Conservation (phyloP, 371 early-diverging fungal genomes). For the Mucor mucedo region DNA sequence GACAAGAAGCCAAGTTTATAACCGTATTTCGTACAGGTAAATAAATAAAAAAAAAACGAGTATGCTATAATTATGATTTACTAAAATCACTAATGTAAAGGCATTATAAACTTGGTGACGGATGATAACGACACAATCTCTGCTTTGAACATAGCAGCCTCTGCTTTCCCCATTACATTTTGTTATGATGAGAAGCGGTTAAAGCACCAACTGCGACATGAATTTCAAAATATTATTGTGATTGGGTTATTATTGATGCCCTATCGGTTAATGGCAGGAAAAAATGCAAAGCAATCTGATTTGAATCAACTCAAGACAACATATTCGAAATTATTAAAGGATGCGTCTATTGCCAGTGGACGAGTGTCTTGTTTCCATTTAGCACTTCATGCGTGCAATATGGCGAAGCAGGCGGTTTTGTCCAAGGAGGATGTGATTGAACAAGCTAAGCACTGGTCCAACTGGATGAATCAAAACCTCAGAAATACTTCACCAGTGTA, state of each 20-base stretch:
- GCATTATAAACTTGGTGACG: constrained; percentile 28
- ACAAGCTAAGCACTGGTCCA: constrained; percentile 34
- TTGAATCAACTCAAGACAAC: constrained; percentile 46
- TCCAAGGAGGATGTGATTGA: constrained; percentile 7
- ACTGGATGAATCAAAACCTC: constrained; percentile 39
- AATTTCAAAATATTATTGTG: constrained; percentile 76
- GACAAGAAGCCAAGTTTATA: constrained; percentile 26
- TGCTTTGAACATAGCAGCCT: constrained; percentile 6
- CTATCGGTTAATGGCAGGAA: constrained; percentile 61
- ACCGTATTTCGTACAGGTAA: constrained; percentile 38
- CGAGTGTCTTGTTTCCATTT: constrained; percentile 29
- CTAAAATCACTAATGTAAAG: constrained; percentile 5
- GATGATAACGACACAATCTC: constrained; percentile 17
- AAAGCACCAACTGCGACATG: constrained; percentile 64
- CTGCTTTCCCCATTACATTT: constrained; percentile 58
- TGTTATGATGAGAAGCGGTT: constrained; percentile 68
- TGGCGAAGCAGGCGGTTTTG: constrained; percentile 10
- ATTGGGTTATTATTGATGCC: constrained; percentile 66
- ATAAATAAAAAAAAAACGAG: too few species aligned
- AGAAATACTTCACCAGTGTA: constrained; percentile 34
- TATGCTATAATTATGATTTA: too few species aligned
- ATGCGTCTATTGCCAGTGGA: constrained; percentile 25
- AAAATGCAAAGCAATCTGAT: constrained; percentile 41
- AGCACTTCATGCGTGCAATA: constrained; percentile 29
- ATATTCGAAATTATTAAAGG: constrained; percentile 40